Evolutionary conservation across 257 asterid species (phyloP).

Genomic region (Solanum pinnatisectum): DNA sequence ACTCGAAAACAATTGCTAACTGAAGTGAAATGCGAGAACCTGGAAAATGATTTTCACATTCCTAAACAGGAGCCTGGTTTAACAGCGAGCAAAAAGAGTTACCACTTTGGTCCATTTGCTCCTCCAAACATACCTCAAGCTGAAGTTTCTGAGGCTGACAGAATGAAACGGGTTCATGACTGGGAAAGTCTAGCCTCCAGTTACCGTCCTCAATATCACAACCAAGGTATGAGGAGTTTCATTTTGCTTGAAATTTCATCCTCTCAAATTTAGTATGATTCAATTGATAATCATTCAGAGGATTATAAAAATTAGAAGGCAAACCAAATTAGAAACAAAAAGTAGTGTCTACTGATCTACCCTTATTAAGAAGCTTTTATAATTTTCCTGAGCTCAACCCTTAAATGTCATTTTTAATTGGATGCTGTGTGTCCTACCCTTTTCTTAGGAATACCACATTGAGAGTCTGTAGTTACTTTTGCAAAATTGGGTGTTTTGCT

Average conservation of each 20-base stretch:
- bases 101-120: conserved; percentile 93
- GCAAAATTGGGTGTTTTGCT: neutral
- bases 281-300: neutral
- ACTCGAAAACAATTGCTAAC: conserved; percentile 21
- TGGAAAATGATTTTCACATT: conserved; percentile 36
- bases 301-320: neutral
- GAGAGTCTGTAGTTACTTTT: neutral
- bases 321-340: neutral
- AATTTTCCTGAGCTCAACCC: neutral
- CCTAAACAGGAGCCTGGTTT: conserved; percentile 8
- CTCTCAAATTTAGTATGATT: neutral
- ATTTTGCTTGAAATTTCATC: neutral
- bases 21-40: conserved; percentile 43
- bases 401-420: neutral
- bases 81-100: conserved; percentile 28
- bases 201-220: conserved; percentile 80
- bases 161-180: conserved; percentile 31
- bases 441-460: neutral
- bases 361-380: neutral
- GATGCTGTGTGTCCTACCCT: neutral
- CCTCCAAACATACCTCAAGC: conserved; percentile 52
- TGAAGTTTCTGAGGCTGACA: conserved; percentile 36
- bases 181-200: conserved; percentile 70
- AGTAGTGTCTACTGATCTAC: neutral
- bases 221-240: conserved; percentile 52